Evolutionary conservation across 1,139 yeast species (phyloP), one percentile per base, ranked within the genome.

Genomic region (Nakaseomyces kungkrabaensis): DNA sequence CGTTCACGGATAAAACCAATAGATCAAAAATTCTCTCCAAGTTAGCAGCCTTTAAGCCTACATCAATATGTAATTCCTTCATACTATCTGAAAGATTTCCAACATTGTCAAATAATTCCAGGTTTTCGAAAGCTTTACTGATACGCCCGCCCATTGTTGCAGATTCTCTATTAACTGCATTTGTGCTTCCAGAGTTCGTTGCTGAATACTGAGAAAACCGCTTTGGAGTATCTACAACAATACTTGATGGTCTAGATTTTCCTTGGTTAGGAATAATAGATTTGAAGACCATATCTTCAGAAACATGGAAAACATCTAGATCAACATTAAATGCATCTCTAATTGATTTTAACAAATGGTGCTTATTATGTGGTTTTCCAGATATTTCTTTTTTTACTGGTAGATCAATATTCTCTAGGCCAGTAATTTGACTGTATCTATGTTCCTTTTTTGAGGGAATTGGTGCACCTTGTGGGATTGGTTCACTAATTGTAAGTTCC

Each of bases 321-420:
- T 78, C 82, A 48, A 78, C 73, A 55, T 81, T 79, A 58, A 82
- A 75, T 5, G 79, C 71, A 59, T 82, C 88, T 46, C 82, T 71
- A 25, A 82, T 73, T 44, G 74, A 73, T 50, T 73, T 74, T 60
- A 80, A 68, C 48, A 81, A 66, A 4, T 72, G 71, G 55, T 78
- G 79, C 48, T 71, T 65, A 36, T 70, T 69, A 7, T 70, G 56
- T 61, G 61, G 75, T 51, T 55, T 72, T 52, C 72, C 51, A 13
- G 67, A 60, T 34, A 66, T 43, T 10, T 62, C 67, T 51, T 57
- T 63, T 5, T 65, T 49, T 3, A 57, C 55, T 27, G 64, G 65
- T 2, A 57, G 59, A 54, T 71, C 74, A 36, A 71, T 59, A 10
- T 60, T 59, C 17, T 62, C 64, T 34, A 68, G 56, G 36, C 75